A percentile compares a stretch with the other conserved stretches of the same genome.
Evolutionary conservation across 306 rosid species (phyloP).

Genomic region (Rosa rugosa): DNA sequence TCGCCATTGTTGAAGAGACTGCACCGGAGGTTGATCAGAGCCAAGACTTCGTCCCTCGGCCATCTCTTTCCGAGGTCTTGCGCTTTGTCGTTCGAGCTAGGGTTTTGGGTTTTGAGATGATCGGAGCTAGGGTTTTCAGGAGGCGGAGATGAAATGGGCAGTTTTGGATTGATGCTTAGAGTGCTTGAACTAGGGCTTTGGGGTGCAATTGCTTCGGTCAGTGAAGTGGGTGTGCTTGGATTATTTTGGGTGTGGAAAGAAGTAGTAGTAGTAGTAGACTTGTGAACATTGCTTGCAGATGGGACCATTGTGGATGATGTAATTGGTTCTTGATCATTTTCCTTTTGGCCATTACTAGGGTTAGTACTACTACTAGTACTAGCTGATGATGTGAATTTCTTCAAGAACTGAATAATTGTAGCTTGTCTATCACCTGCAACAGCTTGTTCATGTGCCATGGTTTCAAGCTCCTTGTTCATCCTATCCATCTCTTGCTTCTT

Average conservation of each 20-base stretch:
- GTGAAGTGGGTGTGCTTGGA: slow-evolving; percentile 8
- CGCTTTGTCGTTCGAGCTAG: slow-evolving; percentile 19
- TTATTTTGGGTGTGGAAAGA: slow-evolving; percentile 23
- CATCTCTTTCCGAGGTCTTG: slow-evolving; percentile 75
- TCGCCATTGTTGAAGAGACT: slow-evolving; percentile 33
- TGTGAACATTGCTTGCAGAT: neutral
- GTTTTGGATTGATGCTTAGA: slow-evolving; percentile 11
- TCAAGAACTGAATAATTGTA: slow-evolving; percentile 57
- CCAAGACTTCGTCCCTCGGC: slow-evolving; percentile 89
- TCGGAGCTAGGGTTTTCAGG: slow-evolving; percentile 15
- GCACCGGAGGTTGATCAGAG: slow-evolving; percentile 74
- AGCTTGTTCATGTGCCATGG: slow-evolving; percentile 66
- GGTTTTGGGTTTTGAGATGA: slow-evolving; percentile 23
- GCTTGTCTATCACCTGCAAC: slow-evolving; percentile 65
- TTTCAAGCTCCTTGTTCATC: slow-evolving; percentile 74
- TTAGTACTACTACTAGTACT: slow-evolving; percentile 27
- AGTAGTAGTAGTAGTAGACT: neutral
- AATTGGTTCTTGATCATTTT: slow-evolving; percentile 6
- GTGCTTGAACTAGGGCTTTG: slow-evolving; percentile 52
- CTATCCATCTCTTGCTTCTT: slow-evolving; percentile 70
- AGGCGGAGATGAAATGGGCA: slow-evolving; percentile 19
- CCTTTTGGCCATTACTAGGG: slow-evolving; percentile 32
- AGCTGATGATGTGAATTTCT: slow-evolving; percentile 42
- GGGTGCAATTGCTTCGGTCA: slow-evolving; percentile 8
- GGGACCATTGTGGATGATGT: slow-evolving; percentile 22